Base-by-base conservation (phyloP, 108 stramenopile genomes). In the Seminavis robusta region DNA sequence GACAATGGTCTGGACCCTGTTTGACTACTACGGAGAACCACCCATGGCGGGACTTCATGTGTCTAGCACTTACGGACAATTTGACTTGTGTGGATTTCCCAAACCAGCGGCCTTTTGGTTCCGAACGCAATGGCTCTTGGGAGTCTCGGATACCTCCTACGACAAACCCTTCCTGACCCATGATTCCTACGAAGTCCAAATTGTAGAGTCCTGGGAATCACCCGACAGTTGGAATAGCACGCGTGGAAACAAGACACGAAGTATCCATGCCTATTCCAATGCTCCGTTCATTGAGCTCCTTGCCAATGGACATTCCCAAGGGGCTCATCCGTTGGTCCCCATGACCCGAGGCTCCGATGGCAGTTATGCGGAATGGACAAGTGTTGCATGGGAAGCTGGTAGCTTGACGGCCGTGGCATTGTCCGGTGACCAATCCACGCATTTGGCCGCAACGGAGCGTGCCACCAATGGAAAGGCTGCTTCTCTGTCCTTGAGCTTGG, bases 21-120 rank as follows among this genome's bases (percentile, higher is more conserved):
- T 73, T 54, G 72, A 73, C 46, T 73, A 73, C 40, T 65, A 67
- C 23, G 72, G 72, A 7, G 72, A 73, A 54, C 72, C 72, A 21
- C 67, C 72, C 34, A 56, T 47, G 4, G 54, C 34, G 4, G 57
- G 61, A 31, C 38, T 59, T n/a, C 45, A 59, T 7, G 66, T 73
- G 11, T 61, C 58, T 13, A 61, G 59, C 30, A 54, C 63, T 19
- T 73, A 65, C 30, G 72, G 72, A 11, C 63, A 65, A 46, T 73
- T 46, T 33, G 72, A 73, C 33, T 33, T 73, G 7, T 43, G 55
- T 51, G 72, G 72, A 11, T 73, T 73, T 38, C 53, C 56, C 7
- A 73, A 73, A 31, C 34, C 56, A 4, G 45, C 63, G 13, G 72
- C 64, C 15, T 65, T 59, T 50, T 73, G 72, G 72, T 73, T 65